Evolutionary conservation across 1,139 yeast genomes (phyloP), one percentile per base, ranked within the genome.

Genomic region (Kodamaea alishanica): DNA sequence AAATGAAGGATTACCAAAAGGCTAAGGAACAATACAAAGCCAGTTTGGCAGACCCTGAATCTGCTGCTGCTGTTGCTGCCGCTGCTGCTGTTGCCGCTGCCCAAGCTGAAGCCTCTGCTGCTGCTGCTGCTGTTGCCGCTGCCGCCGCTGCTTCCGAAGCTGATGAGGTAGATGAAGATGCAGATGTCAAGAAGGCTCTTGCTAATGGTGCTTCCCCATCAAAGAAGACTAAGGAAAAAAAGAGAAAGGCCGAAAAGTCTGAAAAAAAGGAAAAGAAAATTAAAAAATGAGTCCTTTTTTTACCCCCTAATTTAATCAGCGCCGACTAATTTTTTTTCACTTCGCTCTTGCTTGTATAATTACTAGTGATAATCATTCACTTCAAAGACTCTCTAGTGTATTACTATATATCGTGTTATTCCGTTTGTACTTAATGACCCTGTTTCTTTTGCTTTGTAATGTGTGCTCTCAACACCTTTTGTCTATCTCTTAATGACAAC

Each of bases 401-500:
- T 38, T 38, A 38, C 15, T 29, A 26, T 26, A 20, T 27, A 30
- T 23, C 28, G 37, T 26, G 22, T 15, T 26, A 15, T 15, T 15
- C 20, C 20, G 9, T n/a, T 35, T 32, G 32, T 29, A 26, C 28
- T 47, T 59, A 76, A 55, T 66, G 69, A 40, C 92, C 90, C 70
- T 82, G 84, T 78, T 83, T 84, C 81, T 88, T 90, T 61, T 88
- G 97, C 62, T 85, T 87, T 40, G 79, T 80, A 45, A 88, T 78
- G 56, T 92, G 98, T 2, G 95, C 95, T 47, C 83, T 72, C 50
- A 92, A 70, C 11, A 84, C 81, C 64, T 81, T 85, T 63, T 89
- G 97, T 63, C 89, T 81, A 63, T 92, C 97, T 53, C 96, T 76
- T 55, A 92, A 71, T 41, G 96, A 86, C 73, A 85, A 73, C 67